Evolutionary conservation across 169 alveolate genomes (phyloP).

Genomic region (Neospora caninum): DNA sequence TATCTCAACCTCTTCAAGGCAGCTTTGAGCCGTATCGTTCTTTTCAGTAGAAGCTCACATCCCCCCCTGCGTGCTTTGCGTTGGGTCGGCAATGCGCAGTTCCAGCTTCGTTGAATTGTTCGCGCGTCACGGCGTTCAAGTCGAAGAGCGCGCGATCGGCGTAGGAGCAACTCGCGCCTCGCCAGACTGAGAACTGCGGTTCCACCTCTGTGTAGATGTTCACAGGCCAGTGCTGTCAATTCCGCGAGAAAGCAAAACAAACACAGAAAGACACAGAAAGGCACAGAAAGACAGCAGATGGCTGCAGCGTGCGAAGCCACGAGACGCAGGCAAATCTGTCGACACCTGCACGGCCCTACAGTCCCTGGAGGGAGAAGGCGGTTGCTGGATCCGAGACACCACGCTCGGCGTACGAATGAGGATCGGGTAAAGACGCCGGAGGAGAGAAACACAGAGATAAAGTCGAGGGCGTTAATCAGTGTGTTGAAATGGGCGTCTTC

Average conservation of each 20-base stretch:
- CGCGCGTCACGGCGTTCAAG: conserved; percentile 49
- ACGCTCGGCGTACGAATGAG: no score
- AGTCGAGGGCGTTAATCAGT: no score
- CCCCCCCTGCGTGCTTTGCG: not conserved
- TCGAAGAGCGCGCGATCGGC: conserved; percentile 56
- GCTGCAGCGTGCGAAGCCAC: no score
- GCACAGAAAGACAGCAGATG: not conserved
- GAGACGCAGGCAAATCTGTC: no score
- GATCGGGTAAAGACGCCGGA: no score
- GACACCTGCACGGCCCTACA: no score
- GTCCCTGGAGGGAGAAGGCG: no score
- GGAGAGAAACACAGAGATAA: no score
- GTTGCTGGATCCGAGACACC: no score
- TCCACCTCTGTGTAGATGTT: conserved; percentile 61
- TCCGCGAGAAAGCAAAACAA: not conserved
- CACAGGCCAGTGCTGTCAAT: conserved; percentile 62
- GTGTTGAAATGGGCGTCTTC: no score
- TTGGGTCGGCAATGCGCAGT: not conserved
- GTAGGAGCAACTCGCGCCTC: conserved; percentile 63
- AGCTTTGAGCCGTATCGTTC: not conserved
- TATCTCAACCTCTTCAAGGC: not conserved
- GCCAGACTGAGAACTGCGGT: conserved; percentile 60
- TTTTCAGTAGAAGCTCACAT: not conserved
- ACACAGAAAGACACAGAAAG: not conserved
- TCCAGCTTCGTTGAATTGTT: conserved; percentile 60